Evolutionary conservation across 1,139 yeast species (phyloP).

Genomic region (Pichia sp.): DNA sequence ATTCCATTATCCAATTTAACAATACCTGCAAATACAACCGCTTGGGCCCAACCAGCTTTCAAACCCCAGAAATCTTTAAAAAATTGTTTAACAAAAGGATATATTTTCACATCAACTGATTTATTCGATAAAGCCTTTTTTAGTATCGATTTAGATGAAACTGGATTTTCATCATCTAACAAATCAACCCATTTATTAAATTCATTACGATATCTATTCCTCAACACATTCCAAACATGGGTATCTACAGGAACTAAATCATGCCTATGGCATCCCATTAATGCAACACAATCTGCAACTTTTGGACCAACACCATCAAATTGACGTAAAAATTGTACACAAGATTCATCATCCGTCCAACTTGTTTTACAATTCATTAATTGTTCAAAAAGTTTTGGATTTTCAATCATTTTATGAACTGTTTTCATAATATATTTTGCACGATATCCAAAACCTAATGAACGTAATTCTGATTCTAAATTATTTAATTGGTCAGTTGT

Average conservation of each 20-base stretch:
- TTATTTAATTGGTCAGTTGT: background rate
- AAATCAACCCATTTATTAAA: slow-evolving; percentile 20
- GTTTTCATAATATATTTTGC: slow-evolving; percentile 84
- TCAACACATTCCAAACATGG: slow-evolving; percentile 90
- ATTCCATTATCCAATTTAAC: slow-evolving; percentile 49
- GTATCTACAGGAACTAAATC: slow-evolving; percentile 94
- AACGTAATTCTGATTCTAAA: slow-evolving; percentile 41
- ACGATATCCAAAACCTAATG: slow-evolving; percentile 82
- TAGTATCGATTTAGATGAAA: slow-evolving; percentile 25
- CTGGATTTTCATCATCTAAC: slow-evolving; percentile 2
- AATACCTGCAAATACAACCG: slow-evolving; percentile 84
- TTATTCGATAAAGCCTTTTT: slow-evolving; percentile 31
- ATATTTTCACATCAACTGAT: slow-evolving; percentile 14
- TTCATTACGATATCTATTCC: slow-evolving; percentile 54
- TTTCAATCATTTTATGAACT: slow-evolving; percentile 44
- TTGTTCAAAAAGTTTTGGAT: slow-evolving; percentile 33
- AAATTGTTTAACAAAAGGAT: slow-evolving; percentile 28
- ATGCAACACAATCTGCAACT: slow-evolving; percentile 92
- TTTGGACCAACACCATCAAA: slow-evolving; percentile 95
- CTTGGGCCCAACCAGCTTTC: slow-evolving; percentile 98
- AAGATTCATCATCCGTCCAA: slow-evolving; percentile 37
- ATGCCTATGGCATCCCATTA: slow-evolving; percentile 87
- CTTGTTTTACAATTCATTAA: slow-evolving; percentile 6
- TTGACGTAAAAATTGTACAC: slow-evolving; percentile 54
- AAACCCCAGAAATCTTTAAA: slow-evolving; percentile 75